Conservation (phyloP, 257 asterid genomes). For the Galeopsis tetrahit region DNA sequence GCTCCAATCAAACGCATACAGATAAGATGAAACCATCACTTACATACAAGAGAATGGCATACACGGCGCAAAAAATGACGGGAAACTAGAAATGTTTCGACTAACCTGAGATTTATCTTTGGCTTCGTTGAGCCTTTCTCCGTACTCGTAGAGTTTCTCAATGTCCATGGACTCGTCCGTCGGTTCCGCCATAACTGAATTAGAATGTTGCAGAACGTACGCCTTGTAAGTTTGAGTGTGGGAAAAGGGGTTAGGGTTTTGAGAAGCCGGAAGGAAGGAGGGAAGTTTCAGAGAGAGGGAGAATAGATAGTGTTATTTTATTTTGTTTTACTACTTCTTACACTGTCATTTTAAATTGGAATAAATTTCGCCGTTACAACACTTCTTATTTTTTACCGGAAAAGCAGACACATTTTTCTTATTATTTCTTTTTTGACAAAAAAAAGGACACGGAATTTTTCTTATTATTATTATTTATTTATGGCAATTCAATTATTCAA, state of each 20-base stretch:
- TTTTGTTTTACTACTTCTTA: neutral
- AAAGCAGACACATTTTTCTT: no score
- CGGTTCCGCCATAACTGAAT: slow-evolving; percentile 55
- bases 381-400: no score
- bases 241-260: slow-evolving; percentile 45
- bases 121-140: slow-evolving; percentile 79
- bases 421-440: no score
- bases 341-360: neutral
- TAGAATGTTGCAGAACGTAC: slow-evolving; percentile 7
- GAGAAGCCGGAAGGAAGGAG: slow-evolving; percentile 9
- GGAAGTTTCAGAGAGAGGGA: slow-evolving; percentile 3
- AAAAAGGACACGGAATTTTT: no score
- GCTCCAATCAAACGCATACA: slow-evolving; percentile 33
- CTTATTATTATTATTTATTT: no score
- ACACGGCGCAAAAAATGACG: neutral
- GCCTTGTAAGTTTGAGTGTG: neutral
- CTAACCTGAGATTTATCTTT: slow-evolving; percentile 80
- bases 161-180: slow-evolving; percentile 66
- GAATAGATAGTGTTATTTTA: neutral
- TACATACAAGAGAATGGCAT: neutral
- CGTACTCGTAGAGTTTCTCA: slow-evolving; percentile 87
- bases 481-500: no score
- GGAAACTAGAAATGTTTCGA: slow-evolving; percentile 7
- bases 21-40: neutral
- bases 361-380: neutral